phyloP scores from a whole-genome alignment of 106 monocot species.

The Acanthochlamys bracteata region DNA sequence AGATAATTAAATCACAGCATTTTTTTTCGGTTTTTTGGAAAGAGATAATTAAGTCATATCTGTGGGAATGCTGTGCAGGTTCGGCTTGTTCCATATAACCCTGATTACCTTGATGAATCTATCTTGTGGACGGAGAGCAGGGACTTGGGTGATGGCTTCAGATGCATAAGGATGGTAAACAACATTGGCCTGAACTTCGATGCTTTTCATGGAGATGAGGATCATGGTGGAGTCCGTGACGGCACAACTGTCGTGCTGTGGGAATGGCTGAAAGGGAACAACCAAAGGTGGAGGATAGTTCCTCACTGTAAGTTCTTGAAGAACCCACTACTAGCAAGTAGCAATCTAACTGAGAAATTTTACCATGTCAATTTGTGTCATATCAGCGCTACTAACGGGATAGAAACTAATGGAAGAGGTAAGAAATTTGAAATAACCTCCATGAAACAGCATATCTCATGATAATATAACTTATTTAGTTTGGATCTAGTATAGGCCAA shows the following conservation, averaged over 20 bases:
- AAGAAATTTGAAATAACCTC: too few species aligned
- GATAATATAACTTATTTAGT: too few species aligned
- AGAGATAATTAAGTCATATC: too few species aligned
- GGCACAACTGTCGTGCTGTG: neutral
- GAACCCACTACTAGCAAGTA: too few species aligned
- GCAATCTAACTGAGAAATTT: too few species aligned
- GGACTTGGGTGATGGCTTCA: slow-evolving; percentile 6
- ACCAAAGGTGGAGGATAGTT: neutral
- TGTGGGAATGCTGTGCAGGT: slow-evolving; percentile 5
- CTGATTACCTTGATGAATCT: slow-evolving; percentile 7
- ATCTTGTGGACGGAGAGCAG: slow-evolving; percentile 9
- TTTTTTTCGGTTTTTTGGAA: too few species aligned
- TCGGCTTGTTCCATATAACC: slow-evolving; percentile 4
- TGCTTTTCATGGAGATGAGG: slow-evolving; percentile 3
- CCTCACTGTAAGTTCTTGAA: slow-evolving; percentile 1
- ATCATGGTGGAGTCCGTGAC: slow-evolving; percentile 3
- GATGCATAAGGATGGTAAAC: slow-evolving; percentile 10
- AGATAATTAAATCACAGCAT: too few species aligned
- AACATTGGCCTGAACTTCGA: slow-evolving; percentile 7
- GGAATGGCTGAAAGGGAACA: slow-evolving; percentile 2
- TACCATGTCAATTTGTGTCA: too few species aligned
- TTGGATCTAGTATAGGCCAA: too few species aligned
- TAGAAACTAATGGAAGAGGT: too few species aligned
- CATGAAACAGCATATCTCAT: too few species aligned
- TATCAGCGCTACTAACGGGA: too few species aligned